Evolutionary conservation across 75 land plant species (phyloP).

Genomic region (Selaginella moellendorffii): DNA sequence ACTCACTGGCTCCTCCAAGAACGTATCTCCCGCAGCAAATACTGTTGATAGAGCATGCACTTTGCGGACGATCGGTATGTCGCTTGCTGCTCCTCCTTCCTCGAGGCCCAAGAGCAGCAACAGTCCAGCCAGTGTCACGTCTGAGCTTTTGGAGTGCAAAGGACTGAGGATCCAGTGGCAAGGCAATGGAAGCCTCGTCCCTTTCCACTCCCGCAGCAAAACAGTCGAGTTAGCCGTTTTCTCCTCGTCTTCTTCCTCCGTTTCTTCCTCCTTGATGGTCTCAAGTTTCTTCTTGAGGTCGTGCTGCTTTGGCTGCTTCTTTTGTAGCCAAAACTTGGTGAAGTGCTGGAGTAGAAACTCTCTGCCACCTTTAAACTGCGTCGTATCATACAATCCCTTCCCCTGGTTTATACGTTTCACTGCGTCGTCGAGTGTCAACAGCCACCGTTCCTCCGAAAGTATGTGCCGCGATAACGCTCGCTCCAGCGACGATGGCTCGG

Average conservation of each 20-base stretch:
- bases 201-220: slow-evolving; percentile 58
- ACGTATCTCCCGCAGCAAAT: slow-evolving; percentile 42
- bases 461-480: background rate
- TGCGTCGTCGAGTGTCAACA: too few species aligned
- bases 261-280: slow-evolving; percentile 8
- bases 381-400: too few species aligned
- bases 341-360: slow-evolving; percentile 45
- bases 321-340: slow-evolving; percentile 40
- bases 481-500: background rate
- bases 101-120: slow-evolving; percentile 66
- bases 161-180: slow-evolving; percentile 90
- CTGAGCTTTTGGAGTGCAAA: slow-evolving; percentile 21
- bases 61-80: slow-evolving; percentile 58
- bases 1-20: slow-evolving; percentile 46
- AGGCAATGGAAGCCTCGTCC: slow-evolving; percentile 74
- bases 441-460: too few species aligned
- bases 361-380: slow-evolving; percentile 10
- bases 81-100: slow-evolving; percentile 26
- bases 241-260: slow-evolving; percentile 34
- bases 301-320: slow-evolving; percentile 27
- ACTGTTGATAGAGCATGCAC: slow-evolving; percentile 66
- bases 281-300: slow-evolving; percentile 2
- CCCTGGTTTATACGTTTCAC: too few species aligned
- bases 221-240: background rate
- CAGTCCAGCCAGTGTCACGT: slow-evolving; percentile 47